A percentile compares a stretch with the other conserved stretches of the same genome.
Evolutionary conservation across 1,284 basidiomycete species (phyloP).

Genomic region (Caloboletus inedulis): DNA sequence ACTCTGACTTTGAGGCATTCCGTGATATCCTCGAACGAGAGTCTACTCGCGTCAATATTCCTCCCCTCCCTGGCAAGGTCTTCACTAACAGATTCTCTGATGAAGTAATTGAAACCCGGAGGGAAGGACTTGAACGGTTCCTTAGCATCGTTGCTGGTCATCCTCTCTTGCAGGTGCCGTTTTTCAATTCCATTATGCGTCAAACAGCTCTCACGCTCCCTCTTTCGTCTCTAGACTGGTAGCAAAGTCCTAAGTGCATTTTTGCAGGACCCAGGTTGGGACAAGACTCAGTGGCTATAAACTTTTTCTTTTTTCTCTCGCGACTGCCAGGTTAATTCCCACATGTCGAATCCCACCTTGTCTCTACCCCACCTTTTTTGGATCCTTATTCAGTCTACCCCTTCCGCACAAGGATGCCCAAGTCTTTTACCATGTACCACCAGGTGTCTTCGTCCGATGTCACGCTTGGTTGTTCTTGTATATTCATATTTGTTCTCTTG

Average conservation of each 20-base stretch:
- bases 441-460: conserved; percentile 15
- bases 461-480: conserved; percentile 25
- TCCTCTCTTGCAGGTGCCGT: conserved; percentile 84
- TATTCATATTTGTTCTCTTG: conserved; percentile 20
- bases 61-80: conserved; percentile 93
- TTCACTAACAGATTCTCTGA: conserved; percentile 97
- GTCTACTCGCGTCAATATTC: conserved; percentile 95
- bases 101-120: conserved; percentile 90
- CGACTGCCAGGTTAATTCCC: not conserved
- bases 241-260: conserved; percentile 97
- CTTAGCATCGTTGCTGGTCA: conserved; percentile 96
- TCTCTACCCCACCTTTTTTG: not conserved
- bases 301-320: not conserved
- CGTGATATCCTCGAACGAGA: conserved; percentile 97
- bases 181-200: not conserved
- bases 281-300: conserved; percentile 73
- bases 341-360: not conserved
- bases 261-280: conserved; percentile 88
- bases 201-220: conserved; percentile 11
- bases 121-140: conserved; percentile 95
- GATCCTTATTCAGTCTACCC: conserved; percentile 1
- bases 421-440: conserved; percentile 23
- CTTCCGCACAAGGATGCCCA: conserved; percentile 6
- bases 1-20: conserved; percentile 99
- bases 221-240: conserved; percentile 64